Conservation (phyloP, 441 rosid genomes). For the Pelargonium exstipulatum region DNA sequence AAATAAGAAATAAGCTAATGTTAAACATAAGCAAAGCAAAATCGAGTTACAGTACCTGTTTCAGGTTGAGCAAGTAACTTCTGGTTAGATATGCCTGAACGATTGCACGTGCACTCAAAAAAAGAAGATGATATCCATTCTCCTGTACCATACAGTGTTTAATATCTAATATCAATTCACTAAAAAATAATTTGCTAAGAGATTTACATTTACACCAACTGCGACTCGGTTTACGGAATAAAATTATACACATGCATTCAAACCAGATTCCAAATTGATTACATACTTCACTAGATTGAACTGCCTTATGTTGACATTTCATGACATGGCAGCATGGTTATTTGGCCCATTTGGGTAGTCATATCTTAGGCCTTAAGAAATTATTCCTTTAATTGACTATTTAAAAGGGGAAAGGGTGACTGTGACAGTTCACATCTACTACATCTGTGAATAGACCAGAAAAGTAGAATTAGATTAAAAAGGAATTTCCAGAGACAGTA, state of each 20-base stretch:
- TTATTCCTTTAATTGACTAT: no score
- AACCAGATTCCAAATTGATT: not conserved
- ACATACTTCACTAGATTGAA: not conserved
- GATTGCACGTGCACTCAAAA: conserved; percentile 88
- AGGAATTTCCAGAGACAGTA: no score
- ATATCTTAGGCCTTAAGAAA: no score
- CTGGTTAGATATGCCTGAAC: conserved; percentile 92
- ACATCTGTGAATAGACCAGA: no score
- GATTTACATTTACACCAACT: not conserved
- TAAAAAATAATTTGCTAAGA: not conserved
- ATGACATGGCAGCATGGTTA: no score
- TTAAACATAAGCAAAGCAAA: not conserved
- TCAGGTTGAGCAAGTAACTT: conserved; percentile 66
- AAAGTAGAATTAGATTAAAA: no score
- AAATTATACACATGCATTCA: not conserved
- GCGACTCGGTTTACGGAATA: not conserved
- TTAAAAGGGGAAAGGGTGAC: no score
- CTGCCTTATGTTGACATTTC: not conserved
- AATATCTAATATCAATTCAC: conserved; percentile 1
- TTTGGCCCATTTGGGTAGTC: no score
- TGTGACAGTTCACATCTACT: no score
- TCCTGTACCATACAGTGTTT: conserved; percentile 42
- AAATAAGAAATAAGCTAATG: not conserved
- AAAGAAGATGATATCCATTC: conserved; percentile 86
- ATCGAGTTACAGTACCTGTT: conserved; percentile 45